phyloP scores from a whole-genome alignment of 768 basidiomycete species.

The Coprinopsis strossmayeri region DNA sequence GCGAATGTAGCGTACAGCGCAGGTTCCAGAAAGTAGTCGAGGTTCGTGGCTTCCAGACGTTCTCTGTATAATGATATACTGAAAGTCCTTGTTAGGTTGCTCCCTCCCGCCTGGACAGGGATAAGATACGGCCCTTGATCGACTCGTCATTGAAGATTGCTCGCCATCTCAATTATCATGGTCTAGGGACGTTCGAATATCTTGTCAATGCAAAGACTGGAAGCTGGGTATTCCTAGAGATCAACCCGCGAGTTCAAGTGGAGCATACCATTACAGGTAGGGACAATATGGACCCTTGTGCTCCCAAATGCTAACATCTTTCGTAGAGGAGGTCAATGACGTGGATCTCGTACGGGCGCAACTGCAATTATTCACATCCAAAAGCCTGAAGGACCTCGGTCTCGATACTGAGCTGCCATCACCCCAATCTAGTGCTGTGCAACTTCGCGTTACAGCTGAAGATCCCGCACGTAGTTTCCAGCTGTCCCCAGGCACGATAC shows the following conservation, averaged over 20 bases:
- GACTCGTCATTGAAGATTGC: constrained; percentile 77
- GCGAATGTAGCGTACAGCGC: constrained; percentile 89
- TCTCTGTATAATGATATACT: no score
- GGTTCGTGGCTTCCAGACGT: no score
- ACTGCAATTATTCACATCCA: constrained; percentile 73
- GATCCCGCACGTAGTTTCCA: constrained; percentile 71
- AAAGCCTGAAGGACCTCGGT: constrained; percentile 65
- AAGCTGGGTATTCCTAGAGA: constrained; percentile 86
- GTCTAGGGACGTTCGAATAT: constrained; percentile 88
- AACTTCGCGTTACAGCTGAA: constrained; percentile 88
- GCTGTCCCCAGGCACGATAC: constrained; percentile 81
- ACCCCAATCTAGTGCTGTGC: constrained; percentile 74
- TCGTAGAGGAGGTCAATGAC: constrained; percentile 78
- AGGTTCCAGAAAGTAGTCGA: constrained; percentile 86
- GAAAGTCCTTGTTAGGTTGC: no score
- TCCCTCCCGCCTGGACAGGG: constrained; percentile 72
- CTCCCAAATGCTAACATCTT: background rate
- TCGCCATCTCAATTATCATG: constrained; percentile 67
- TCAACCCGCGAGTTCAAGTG: constrained; percentile 89
- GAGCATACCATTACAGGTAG: constrained; percentile 87
- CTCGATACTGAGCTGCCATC: constrained; percentile 61
- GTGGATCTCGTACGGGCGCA: constrained; percentile 87
- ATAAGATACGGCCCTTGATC: constrained; percentile 60
- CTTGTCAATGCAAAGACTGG: constrained; percentile 65
- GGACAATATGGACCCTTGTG: constrained; percentile 11